Base-by-base conservation (phyloP, 345 rosid genomes). In the Citropsis articulata region DNA sequence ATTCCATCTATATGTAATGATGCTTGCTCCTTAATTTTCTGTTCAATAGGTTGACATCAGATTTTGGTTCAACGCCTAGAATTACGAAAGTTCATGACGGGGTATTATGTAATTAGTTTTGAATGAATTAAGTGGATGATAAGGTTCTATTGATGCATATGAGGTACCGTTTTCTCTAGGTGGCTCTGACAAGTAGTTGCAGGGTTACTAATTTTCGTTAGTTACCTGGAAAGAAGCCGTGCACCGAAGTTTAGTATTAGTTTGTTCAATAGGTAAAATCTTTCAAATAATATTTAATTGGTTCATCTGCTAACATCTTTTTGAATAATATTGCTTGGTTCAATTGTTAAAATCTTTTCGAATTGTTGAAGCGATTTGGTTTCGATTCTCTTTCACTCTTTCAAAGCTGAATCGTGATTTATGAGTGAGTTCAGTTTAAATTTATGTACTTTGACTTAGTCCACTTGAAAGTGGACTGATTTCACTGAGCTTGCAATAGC, bases 1-100 rank as follows among this genome's bases (percentile, higher is more conserved):
- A 70, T 68, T 67, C 16, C 48, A 2, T 42, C 48, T 42, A 38
- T 65, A 69, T 72, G 73, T 25, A 13, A 79, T 60, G 77, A 55
- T 62, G 31, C 30, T 4, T 45, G 19, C 27, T 14, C 71, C 7
- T 5, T 10, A 45, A 22, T 48, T 42, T 45, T 2, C 42, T 19
- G 42, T 31, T 53, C 60, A 50, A 50, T 33, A 14, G 31, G 40
- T 22, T 50, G 50, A 14, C 40, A 22, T 50, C 45, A 33, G 50
- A 75, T 65, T 72, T 9, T 50, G 53, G 16, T 42, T 36, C 33
- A 36, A 59, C 6, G 9, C 31, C 14, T 28, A 24, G 22, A 68
- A 24, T 24, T 24, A 2, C 25, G 45, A 42, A 56, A 68, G 12
- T 2, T 24, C 25, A 40, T 38, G 71, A 38, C 53, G 12, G 7